Evolutionary conservation across 2,329 filamentous ascomycete species (phyloP).

Genomic region (Aphanoascus verrucosus): DNA sequence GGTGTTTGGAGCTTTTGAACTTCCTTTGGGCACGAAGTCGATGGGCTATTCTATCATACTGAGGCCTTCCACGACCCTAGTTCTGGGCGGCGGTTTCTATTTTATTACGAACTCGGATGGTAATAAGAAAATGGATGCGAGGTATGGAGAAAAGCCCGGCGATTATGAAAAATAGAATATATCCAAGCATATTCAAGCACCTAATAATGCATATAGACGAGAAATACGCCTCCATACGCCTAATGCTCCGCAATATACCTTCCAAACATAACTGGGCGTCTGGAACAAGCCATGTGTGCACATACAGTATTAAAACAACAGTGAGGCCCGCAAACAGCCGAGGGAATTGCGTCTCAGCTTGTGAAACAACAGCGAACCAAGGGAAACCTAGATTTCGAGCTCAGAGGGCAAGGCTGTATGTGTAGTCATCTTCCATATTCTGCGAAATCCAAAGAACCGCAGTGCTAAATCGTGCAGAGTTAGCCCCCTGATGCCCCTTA

Average conservation of each 20-base stretch:
- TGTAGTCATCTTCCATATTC: slow-evolving; percentile 64
- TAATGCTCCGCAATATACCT: not conserved
- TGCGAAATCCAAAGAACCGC: slow-evolving; percentile 59
- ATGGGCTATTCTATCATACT: no score
- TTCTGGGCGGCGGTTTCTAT: no score
- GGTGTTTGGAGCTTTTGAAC: no score
- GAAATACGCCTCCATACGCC: not conserved
- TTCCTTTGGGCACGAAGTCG: no score
- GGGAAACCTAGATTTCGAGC: not conserved
- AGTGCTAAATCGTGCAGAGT: slow-evolving; percentile 36
- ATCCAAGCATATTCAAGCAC: not conserved
- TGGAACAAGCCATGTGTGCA: not conserved
- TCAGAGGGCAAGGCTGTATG: slow-evolving; percentile 56
- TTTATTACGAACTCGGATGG: no score
- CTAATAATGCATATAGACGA: not conserved
- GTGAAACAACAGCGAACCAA: not conserved
- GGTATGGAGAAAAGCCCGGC: not conserved
- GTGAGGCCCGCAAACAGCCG: no score
- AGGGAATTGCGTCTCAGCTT: no score
- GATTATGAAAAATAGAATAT: not conserved
- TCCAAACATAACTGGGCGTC: not conserved
- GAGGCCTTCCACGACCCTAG: no score
- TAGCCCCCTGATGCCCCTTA: slow-evolving; percentile 18
- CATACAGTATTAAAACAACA: no score
- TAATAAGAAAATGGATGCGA: no score